Conservation (phyloP, 805 yeast genomes). For the Metschnikowia reukaufii region DNA sequence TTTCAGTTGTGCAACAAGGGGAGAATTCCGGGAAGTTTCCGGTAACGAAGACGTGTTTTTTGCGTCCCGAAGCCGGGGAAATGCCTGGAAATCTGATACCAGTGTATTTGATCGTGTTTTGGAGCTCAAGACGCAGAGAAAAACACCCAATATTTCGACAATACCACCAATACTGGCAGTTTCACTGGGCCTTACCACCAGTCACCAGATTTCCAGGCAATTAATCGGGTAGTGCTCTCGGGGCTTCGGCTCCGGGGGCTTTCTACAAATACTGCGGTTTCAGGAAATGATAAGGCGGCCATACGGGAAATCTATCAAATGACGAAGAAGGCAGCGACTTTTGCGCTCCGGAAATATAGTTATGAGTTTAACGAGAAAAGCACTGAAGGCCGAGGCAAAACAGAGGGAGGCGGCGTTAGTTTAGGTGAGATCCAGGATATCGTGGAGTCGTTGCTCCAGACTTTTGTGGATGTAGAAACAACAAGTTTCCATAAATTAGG, state of each 20-base stretch:
- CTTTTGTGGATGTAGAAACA: slow-evolving; percentile 36
- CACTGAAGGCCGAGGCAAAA: slow-evolving; percentile 5
- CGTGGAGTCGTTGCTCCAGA: slow-evolving; percentile 39
- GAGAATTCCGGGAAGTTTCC: slow-evolving; percentile 5
- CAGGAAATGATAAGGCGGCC: slow-evolving; percentile 34
- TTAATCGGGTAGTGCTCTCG: slow-evolving; percentile 37
- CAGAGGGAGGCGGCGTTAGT: slow-evolving; percentile 20
- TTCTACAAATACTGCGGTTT: slow-evolving; percentile 21
- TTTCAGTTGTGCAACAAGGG: slow-evolving; percentile 15
- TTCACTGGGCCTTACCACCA: slow-evolving; percentile 22
- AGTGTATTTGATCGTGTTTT: slow-evolving; percentile 38
- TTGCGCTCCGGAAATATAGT: slow-evolving; percentile 39
- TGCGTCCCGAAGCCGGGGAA: slow-evolving; percentile 4
- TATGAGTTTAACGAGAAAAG: slow-evolving; percentile 25
- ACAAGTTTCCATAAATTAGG: slow-evolving; percentile 3
- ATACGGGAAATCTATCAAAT: slow-evolving; percentile 42
- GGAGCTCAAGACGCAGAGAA: slow-evolving; percentile 23
- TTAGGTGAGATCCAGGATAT: slow-evolving; percentile 38
- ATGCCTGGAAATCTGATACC: slow-evolving; percentile 17
- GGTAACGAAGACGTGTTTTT: slow-evolving; percentile 7
- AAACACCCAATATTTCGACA: slow-evolving; percentile 13
- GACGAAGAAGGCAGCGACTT: slow-evolving; percentile 39
- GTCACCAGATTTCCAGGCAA: slow-evolving; percentile 35
- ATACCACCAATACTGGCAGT: slow-evolving; percentile 11
- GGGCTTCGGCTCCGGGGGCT: slow-evolving; percentile 45